Evolutionary conservation across 805 yeast species (phyloP), one percentile per base, ranked within the genome.

Genomic region (Kregervanrija delftensis): DNA sequence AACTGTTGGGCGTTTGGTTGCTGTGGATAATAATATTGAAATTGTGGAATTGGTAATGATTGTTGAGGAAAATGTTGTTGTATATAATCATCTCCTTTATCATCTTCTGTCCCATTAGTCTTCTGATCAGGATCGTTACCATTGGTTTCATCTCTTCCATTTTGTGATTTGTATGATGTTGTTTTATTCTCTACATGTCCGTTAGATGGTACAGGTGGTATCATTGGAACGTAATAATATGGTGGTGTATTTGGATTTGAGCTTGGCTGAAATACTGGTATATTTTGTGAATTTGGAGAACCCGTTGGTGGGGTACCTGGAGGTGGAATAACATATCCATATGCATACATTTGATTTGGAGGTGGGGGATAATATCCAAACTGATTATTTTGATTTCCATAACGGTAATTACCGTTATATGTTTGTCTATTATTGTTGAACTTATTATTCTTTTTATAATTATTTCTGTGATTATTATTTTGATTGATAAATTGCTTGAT

Each of bases 121-220:
- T 22, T 4, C 12, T 41, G 17, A 9, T 35, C 30, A 30, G 11
- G 14, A 14, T 38, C 14, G 13, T 38, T 38, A 30, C 31, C 22
- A 22, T 30, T 31, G 16, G n/a, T 28, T n/a, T 36, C 30, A 36
- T 42, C 31, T 30, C 37, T 22, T 33, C 14, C 32, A 39, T 33
- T 33, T n/a, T 32, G 42, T 32, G 42, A 32, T 17, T 15, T 37
- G 30, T 5, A 13, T 33, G 35, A 30, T 40, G 13, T 11, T 39
- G 14, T 39, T 33, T 39, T 39, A 31, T 31, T 15, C 11, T 39
- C 14, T 17, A 4, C 33, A 28, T 31, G 14, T 2, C 41, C 61
- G 31, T 52, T 56, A 11, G 58, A 60, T 11, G 61, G 53, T 41
- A 40, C 48, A 31, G 32, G 36, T 30, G 49, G 41, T 28, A 46